Evolutionary conservation across 352 stramenopile species (phyloP).

Genomic region (Pythium apleroticum): DNA sequence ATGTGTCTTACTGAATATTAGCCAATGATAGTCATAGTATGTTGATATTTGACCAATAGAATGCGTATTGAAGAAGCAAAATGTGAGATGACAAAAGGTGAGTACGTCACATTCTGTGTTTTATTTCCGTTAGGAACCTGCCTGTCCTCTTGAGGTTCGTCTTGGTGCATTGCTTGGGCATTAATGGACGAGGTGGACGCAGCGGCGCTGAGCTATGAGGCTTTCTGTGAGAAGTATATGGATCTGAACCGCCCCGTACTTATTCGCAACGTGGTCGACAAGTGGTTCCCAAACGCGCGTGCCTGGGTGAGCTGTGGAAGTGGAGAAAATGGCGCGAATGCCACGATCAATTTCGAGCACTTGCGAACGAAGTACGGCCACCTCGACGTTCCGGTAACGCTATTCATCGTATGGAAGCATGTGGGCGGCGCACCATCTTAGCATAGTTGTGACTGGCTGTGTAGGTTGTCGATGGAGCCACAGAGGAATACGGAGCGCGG

Average conservation of each 20-base stretch:
- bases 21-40: neutral
- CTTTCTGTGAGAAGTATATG: constrained; percentile 78
- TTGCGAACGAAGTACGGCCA: constrained; percentile 49
- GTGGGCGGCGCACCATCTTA: no score
- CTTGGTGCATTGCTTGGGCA: neutral
- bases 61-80: neutral
- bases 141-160: no score
- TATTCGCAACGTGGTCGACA: constrained; percentile 52
- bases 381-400: constrained; percentile 48
- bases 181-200: constrained; percentile 64
- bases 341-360: constrained; percentile 42
- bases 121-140: constrained; percentile 10
- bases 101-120: constrained; percentile 1
- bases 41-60: neutral
- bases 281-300: constrained; percentile 34
- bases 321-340: neutral
- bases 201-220: constrained; percentile 52
- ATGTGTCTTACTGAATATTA: neutral
- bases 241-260: constrained; percentile 63
- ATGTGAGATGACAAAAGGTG: constrained; percentile 1
- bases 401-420: no score
- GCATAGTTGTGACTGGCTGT: neutral
- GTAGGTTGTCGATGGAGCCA: constrained; percentile 52
- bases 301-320: constrained; percentile 13
- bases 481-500: constrained; percentile 62